Evolutionary conservation across 2,329 filamentous ascomycete genomes (phyloP), one percentile per base, ranked within the genome.

Genomic region (Penicillium sp.): DNA sequence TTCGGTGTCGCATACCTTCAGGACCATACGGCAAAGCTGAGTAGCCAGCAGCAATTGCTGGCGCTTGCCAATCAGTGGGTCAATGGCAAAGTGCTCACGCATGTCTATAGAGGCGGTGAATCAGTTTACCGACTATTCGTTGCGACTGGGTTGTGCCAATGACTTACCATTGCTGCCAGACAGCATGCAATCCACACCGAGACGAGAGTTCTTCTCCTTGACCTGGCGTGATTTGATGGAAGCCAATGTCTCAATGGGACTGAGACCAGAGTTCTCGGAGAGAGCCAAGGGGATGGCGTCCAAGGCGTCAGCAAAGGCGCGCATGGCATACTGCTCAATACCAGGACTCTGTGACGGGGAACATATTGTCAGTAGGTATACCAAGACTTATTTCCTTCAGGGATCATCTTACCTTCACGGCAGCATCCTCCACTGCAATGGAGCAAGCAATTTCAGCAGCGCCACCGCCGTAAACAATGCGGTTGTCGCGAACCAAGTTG

Each of bases 321-420:
- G 88, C 91, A 98, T 98, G 57, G 91, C 90, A 71, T 98, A 98
- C 73, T 98, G 93, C 74, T 96, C 91, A 35, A 98, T 82, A n/a
- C 93, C 93, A 25, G 90, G 88, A 45, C 89, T 95, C 83, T 82
- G 66, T 46, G 49, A 43, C 41, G 37, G 44, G 9, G 11, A 11
- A 48, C 11, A 9, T 7, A 34, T 26, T 2, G 35, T 49, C 34
- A 59, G 51, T 49, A n/a, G 53, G 42, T 32, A 18, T 18, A 18
- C 18, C 18, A 2, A 18, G 18, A 18, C 18, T 3, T 2, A 18
- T 18, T 18, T 46, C 32, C n/a, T 9, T 9, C 9, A n/a, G 12
- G 11, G 5, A 28, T n/a, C 5, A 33, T 26, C 26, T 37, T 50
- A 79, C 77, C 74, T 95, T 88, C 65, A 90, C 84, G 38, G 91